Evolutionary conservation across 257 asterid genomes (phyloP), one percentile per base, ranked within the genome.

Genomic region (Capsicum pubescens): DNA sequence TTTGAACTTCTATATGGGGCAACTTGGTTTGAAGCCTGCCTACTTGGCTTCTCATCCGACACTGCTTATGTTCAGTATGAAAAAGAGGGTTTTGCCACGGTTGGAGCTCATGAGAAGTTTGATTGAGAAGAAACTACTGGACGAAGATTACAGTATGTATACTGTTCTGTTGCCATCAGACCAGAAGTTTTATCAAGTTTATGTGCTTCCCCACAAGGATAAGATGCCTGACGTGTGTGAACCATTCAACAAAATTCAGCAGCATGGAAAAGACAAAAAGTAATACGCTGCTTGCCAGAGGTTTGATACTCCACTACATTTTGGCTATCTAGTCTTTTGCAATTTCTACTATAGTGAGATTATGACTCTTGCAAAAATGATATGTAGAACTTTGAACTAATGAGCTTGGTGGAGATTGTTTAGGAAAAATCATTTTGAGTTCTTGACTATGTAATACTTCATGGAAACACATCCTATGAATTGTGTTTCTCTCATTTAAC

Each of bases 41-140:
- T 79, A 78, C 74, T 57, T 86, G 83, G 82, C 79, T 44, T 46
- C 60, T 3, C 72, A 17, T 7, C 84, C 88, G 2, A 5, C 66
- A 8, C 2, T 86, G 76, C 76, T 86, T 3, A 52, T 35, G 44
- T 56, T 78, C 11, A 83, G 88, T 83, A 59, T 87, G 84, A 87
- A 87, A 72, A 85, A 56, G 66, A 82, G 87, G 66, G 72, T 87
- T 72, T 74, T 77, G 61, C 89, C 87, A 0, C 85, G 89, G 84
- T 54, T 36, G 19, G 79, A 59, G 42, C 15, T 87, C 54, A 9
- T 87, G 66, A 82, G 76, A 7, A 54, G 82, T 60, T 76, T 87
- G 61, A 19, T 13, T 15, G 87, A 82, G 83, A 84, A 79, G 82
- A 82, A 82, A 68, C 60, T 87, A 60, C 26, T 6, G 0, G 52